Evolutionary conservation across 106 monocot species (phyloP).

Genomic region (Amphibolis antarctica): DNA sequence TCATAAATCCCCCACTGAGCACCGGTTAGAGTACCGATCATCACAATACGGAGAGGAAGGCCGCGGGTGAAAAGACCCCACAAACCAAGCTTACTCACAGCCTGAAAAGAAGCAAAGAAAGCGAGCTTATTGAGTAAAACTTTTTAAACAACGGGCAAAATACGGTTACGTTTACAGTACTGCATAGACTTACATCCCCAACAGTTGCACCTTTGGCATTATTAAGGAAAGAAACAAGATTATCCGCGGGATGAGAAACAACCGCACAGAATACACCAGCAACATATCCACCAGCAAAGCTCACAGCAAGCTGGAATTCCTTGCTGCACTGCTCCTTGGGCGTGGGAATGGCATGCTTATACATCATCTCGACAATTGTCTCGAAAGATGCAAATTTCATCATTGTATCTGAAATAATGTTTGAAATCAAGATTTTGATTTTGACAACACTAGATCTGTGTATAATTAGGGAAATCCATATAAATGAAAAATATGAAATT

Average conservation of each 20-base stretch:
- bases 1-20: constrained; percentile 76
- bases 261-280: constrained; percentile 67
- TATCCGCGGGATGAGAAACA: constrained; percentile 76
- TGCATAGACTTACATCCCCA: constrained; percentile 37
- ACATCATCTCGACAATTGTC: constrained; percentile 62
- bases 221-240: constrained; percentile 73
- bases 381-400: constrained; percentile 86
- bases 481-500: too few species aligned
- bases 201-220: constrained; percentile 69
- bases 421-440: neutral
- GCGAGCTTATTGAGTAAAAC: neutral
- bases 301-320: constrained; percentile 50
- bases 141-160: neutral
- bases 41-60: constrained; percentile 64
- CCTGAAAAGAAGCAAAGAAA: constrained; percentile 26
- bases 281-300: constrained; percentile 70
- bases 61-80: constrained; percentile 71
- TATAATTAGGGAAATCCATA: too few species aligned
- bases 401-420: constrained; percentile 52
- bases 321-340: constrained; percentile 81
- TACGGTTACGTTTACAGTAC: neutral
- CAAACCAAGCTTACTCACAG: constrained; percentile 57
- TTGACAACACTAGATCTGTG: neutral
- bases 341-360: constrained; percentile 55
- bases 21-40: constrained; percentile 70